Percentiles rank a stretch among this genome's conserved stretches.
phyloP scores from a whole-genome alignment of 75 land plant species.

The Pinus albicaulis region DNA sequence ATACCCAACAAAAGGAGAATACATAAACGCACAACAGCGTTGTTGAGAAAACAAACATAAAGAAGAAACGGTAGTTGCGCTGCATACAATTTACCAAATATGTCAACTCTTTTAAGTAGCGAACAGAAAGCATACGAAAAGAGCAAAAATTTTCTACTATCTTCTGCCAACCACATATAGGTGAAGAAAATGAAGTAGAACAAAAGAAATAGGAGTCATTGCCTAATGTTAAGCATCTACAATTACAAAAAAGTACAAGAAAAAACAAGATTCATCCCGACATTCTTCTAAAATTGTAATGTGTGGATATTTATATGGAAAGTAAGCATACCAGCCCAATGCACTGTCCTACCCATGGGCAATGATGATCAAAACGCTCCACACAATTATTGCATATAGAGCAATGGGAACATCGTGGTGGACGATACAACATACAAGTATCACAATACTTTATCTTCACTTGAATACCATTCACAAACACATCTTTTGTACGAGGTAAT shows the following conservation, averaged over 20 bases:
- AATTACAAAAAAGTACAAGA: background rate
- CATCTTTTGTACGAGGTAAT: constrained; percentile 83
- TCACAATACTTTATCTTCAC: constrained; percentile 92
- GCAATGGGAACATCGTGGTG: constrained; percentile 82
- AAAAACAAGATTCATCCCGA: background rate
- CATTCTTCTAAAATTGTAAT: background rate
- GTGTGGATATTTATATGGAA: background rate
- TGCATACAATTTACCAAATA: constrained; percentile 34
- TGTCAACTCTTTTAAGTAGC: background rate
- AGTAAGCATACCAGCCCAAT: constrained; percentile 56
- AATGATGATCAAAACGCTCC: constrained; percentile 74
- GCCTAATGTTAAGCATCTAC: background rate
- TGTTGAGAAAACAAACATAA: constrained; percentile 93
- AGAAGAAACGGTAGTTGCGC: constrained; percentile 97
- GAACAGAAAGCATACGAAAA: background rate
- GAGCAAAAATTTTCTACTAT: background rate
- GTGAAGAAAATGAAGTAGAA: background rate
- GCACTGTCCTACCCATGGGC: constrained; percentile 89
- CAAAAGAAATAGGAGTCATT: background rate
- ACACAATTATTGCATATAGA: constrained; percentile 84
- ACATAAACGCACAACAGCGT: constrained; percentile 92
- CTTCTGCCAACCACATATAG: background rate
- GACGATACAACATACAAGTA: constrained; percentile 93
- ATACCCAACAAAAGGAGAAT: constrained; percentile 88
- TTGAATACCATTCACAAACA: constrained; percentile 64